phyloP scores from a whole-genome alignment of 306 rosid species.

The Acacia confusa region DNA sequence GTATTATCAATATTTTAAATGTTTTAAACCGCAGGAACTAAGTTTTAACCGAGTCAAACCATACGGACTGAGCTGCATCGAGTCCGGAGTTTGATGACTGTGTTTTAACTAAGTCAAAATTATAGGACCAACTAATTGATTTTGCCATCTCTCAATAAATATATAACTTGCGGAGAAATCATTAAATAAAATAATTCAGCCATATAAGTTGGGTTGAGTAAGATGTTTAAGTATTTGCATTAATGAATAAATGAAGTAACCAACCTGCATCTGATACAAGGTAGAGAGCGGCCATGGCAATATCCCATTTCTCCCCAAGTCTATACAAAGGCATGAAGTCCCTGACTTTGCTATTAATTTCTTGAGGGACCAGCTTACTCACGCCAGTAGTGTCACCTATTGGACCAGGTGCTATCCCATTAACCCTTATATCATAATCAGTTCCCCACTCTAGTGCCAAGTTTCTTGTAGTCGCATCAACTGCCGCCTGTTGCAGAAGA shows the following conservation, averaged over 20 bases:
- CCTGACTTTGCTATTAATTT: conserved; percentile 47
- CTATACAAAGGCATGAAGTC: conserved; percentile 65
- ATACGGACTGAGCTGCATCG: too few species aligned
- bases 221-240: background rate
- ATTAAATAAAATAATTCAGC: conserved; percentile 8
- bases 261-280: conserved; percentile 90
- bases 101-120: too few species aligned
- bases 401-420: conserved; percentile 97
- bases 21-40: too few species aligned
- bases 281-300: conserved; percentile 91
- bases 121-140: background rate
- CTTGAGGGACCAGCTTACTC: conserved; percentile 83
- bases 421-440: conserved; percentile 86
- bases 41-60: background rate
- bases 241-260: conserved; percentile 21
- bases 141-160: background rate
- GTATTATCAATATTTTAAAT: too few species aligned
- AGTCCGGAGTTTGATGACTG: too few species aligned
- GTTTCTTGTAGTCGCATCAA: conserved; percentile 89
- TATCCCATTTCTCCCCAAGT: conserved; percentile 93
- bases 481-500: conserved; percentile 72
- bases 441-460: conserved; percentile 98
- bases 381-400: conserved; percentile 84
- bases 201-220: background rate
- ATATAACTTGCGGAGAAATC: background rate